phyloP scores from a whole-genome alignment of 2,329 filamentous ascomycete genomes.

The Alternaria triticina region DNA sequence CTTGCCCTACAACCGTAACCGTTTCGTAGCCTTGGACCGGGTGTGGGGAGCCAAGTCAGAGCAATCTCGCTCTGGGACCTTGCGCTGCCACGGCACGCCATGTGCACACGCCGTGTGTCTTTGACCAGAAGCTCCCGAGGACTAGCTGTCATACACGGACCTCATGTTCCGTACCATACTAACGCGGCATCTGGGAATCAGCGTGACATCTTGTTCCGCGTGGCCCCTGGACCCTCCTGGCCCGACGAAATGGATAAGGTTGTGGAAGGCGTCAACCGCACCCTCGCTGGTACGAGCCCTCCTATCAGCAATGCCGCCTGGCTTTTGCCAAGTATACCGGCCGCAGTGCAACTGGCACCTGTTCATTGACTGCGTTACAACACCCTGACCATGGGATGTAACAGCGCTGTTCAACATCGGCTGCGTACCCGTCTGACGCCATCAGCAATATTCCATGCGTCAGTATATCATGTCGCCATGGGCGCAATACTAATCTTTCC shows the following conservation, averaged over 20 bases:
- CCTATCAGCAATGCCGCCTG: slow-evolving; percentile 11
- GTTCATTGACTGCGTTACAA: slow-evolving; percentile 36
- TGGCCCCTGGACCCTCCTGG: slow-evolving; percentile 41
- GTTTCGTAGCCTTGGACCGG: slow-evolving; percentile 8
- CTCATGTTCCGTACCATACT: slow-evolving; percentile 29
- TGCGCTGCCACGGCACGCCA: slow-evolving; percentile 3
- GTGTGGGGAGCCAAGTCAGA: slow-evolving; percentile 7
- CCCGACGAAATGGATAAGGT: slow-evolving; percentile 45
- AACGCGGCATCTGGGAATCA: slow-evolving; percentile 23
- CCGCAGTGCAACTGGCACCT: slow-evolving; percentile 31
- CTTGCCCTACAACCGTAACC: slow-evolving; percentile 7
- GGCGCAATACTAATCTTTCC: slow-evolving; percentile 15
- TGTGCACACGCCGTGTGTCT: slow-evolving; percentile 7
- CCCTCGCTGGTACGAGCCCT: slow-evolving; percentile 19
- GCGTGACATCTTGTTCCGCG: slow-evolving; percentile 22
- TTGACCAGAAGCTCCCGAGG: slow-evolving; percentile 20
- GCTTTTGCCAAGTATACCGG: slow-evolving; percentile 11
- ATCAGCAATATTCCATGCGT: background rate
- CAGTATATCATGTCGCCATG: background rate
- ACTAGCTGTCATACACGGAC: slow-evolving; percentile 34
- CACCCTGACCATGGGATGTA: slow-evolving; percentile 32
- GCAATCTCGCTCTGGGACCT: slow-evolving; percentile 15
- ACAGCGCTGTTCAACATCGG: slow-evolving; percentile 24
- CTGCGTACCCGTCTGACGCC: slow-evolving; percentile 11
- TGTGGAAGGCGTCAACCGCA: slow-evolving; percentile 37